Conservation (phyloP, 257 asterid genomes). For the Primulina eburnea region DNA sequence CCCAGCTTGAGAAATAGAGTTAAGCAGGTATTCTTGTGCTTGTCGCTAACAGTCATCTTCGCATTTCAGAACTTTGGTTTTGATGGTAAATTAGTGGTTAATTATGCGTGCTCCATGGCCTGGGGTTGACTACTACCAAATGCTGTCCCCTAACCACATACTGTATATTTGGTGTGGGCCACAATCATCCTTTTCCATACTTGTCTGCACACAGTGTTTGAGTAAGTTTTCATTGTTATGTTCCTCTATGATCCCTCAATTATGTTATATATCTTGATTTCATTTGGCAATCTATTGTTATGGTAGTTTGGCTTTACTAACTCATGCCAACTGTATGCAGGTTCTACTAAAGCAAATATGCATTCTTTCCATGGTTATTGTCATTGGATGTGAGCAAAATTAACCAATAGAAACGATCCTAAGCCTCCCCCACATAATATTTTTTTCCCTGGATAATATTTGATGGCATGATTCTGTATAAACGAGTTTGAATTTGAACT, state of each 20-base stretch:
- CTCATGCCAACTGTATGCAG: background rate
- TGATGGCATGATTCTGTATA: background rate
- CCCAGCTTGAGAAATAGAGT: background rate
- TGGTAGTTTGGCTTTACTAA: background rate
- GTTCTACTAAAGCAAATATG: background rate
- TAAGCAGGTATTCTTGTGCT: constrained; percentile 17
- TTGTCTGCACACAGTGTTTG: background rate
- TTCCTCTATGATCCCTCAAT: background rate
- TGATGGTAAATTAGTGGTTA: constrained; percentile 90
- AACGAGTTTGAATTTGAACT: background rate
- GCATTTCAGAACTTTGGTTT: constrained; percentile 79
- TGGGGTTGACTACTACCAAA: constrained; percentile 64
- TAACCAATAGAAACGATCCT: background rate
- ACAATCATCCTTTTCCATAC: background rate
- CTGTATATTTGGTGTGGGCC: constrained; percentile 27
- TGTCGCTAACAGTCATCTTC: constrained; percentile 10
- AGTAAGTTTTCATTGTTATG: background rate
- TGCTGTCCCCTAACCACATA: constrained; percentile 16
- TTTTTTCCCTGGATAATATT: background rate
- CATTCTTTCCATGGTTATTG: background rate
- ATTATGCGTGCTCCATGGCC: constrained; percentile 96
- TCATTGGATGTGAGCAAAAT: background rate
- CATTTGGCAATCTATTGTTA: background rate
- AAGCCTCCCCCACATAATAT: background rate
- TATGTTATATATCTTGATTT: background rate